Percentiles rank a stretch among this genome's conserved stretches.
These are phyloP conservation scores for Metschnikowia drakensbergensis DNA, from an alignment of 805 yeast species.

Conservation along the genomic window DNA sequence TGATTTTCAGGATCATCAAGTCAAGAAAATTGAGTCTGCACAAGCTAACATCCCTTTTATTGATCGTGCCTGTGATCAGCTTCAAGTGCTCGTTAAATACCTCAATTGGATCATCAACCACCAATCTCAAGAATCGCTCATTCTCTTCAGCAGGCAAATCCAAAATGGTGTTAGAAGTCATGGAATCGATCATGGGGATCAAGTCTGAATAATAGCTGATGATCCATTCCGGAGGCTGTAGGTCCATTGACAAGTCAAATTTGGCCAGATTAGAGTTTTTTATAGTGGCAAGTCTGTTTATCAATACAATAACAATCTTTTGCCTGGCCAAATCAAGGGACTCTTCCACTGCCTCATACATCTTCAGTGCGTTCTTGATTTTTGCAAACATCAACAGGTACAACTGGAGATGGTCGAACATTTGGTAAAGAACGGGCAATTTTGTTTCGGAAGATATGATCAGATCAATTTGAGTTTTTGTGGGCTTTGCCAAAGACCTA, in stretches of 20 bases:
- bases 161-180: slow-evolving; percentile 36
- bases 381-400: slow-evolving; percentile 68
- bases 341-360: slow-evolving; percentile 23
- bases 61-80: slow-evolving; percentile 23
- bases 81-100: slow-evolving; percentile 34
- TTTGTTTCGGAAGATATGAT: slow-evolving; percentile 62
- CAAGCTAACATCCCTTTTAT: slow-evolving; percentile 37
- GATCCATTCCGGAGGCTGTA: slow-evolving; percentile 83
- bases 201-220: slow-evolving; percentile 60
- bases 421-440: slow-evolving; percentile 50
- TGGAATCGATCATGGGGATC: slow-evolving; percentile 50
- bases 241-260: slow-evolving; percentile 46
- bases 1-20: slow-evolving; percentile 50
- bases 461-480: slow-evolving; percentile 64
- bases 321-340: slow-evolving; percentile 26
- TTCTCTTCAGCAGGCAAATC: slow-evolving; percentile 35
- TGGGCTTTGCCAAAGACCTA: slow-evolving; percentile 53
- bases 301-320: slow-evolving; percentile 24
- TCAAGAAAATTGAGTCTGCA: slow-evolving; percentile 60
- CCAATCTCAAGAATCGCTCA: slow-evolving; percentile 33
- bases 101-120: slow-evolving; percentile 47
- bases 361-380: slow-evolving; percentile 19
- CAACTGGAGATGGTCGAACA: slow-evolving; percentile 60
- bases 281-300: slow-evolving; percentile 31
- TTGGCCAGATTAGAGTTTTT: slow-evolving; percentile 36